phyloP scores from a whole-genome alignment of 2,329 filamentous ascomycete genomes.

The Zasmidium cellare region DNA sequence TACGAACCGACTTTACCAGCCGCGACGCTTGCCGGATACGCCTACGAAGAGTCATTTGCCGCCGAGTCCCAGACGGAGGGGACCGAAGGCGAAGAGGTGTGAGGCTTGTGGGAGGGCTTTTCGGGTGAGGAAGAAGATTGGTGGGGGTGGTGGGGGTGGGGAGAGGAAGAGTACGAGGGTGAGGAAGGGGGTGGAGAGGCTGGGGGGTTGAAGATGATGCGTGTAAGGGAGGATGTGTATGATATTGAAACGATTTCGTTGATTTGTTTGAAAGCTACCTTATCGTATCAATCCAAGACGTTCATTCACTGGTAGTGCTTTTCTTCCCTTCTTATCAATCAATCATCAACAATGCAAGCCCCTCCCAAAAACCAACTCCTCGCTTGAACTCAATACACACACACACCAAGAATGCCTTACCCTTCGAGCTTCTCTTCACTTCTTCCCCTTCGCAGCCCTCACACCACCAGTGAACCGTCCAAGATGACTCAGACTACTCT shows the following conservation, averaged over 20 bases:
- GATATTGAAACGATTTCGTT: no score
- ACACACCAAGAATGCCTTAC: constrained; percentile 2
- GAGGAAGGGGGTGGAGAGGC: background rate
- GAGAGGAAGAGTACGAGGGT: background rate
- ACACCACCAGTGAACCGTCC: constrained; percentile 47
- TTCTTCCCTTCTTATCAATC: no score
- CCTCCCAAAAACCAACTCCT: no score
- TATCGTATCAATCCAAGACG: no score
- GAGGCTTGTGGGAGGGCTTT: constrained; percentile 16
- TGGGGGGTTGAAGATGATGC: background rate
- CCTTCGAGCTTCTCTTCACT: no score
- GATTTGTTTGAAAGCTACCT: no score
- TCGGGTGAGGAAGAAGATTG: constrained; percentile 6
- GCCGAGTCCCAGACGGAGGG: constrained; percentile 10
- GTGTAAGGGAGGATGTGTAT: no score
- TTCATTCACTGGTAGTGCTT: no score
- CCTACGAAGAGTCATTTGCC: constrained; percentile 19
- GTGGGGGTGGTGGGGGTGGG: no score
- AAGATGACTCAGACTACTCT: constrained; percentile 46
- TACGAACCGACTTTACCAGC: constrained; percentile 13
- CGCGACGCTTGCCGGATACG: constrained; percentile 18
- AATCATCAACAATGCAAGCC: no score
- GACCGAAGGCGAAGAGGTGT: constrained; percentile 8
- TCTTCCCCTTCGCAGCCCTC: constrained; percentile 35
- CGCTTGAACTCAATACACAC: no score